A percentile compares a stretch with the other conserved stretches of the same genome.
Conservation (phyloP, 257 asterid genomes). For the Echites panduratus region DNA sequence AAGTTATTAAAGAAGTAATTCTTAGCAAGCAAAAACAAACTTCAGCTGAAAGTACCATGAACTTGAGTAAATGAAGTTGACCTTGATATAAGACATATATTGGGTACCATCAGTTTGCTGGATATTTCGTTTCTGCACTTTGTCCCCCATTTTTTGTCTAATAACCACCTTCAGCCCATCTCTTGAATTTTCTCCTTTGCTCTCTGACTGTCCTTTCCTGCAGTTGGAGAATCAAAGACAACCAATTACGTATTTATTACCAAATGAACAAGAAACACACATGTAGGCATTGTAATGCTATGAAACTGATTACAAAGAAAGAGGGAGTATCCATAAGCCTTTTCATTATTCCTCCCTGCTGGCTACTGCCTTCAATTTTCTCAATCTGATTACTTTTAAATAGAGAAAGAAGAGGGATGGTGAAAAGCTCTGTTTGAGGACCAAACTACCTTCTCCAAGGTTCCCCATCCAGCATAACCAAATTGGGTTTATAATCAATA, state of each 20-base stretch:
- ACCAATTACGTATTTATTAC: conserved; percentile 8
- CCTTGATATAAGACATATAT: conserved; percentile 96
- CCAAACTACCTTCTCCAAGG: conserved; percentile 44
- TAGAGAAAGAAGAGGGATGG: conserved; percentile 2
- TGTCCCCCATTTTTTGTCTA: conserved; percentile 43
- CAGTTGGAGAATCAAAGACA: conserved; percentile 23
- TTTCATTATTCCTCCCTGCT: background rate
- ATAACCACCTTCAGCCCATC: conserved; percentile 42
- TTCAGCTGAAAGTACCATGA: conserved; percentile 10
- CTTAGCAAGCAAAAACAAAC: conserved; percentile 10
- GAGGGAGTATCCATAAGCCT: background rate
- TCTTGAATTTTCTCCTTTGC: conserved; percentile 35
- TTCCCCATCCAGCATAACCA: conserved; percentile 39
- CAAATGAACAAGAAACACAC: background rate
- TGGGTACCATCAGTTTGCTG: conserved; percentile 71
- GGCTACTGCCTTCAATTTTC: background rate
- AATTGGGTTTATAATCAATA: conserved; percentile 41
- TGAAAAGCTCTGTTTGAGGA: background rate
- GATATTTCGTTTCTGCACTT: conserved; percentile 50
- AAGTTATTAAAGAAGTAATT: background rate
- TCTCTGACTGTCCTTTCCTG: conserved; percentile 54
- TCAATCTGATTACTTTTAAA: background rate
- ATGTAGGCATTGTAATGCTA: background rate
- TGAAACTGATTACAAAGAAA: conserved; percentile 12
- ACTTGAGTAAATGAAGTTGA: conserved; percentile 19